Conservation (phyloP, 129 eudicot species). For the Flaveria trinervia region DNA sequence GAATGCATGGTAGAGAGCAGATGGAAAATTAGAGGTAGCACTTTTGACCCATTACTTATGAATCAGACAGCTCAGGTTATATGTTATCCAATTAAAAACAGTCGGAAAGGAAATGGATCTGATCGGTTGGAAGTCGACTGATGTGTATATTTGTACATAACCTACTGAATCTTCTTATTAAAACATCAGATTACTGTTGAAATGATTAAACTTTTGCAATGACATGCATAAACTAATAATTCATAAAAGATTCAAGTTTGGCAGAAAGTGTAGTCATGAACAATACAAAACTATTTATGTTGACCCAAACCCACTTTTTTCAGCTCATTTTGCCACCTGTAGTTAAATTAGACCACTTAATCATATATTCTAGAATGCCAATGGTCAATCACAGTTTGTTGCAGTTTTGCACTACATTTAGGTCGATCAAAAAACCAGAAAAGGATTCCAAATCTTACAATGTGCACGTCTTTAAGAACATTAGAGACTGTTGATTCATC, state of each 20-base stretch:
- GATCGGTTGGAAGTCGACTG: neutral
- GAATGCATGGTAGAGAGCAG: neutral
- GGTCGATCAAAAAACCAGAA: neutral
- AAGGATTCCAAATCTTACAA: conserved; percentile 42
- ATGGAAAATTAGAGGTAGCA: neutral
- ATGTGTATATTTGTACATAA: neutral
- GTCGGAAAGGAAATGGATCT: neutral
- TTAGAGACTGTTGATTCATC: conserved; percentile 28
- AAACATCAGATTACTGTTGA: neutral
- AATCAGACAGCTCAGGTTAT: too few species aligned
- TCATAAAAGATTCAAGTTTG: neutral
- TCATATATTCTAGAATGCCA: conserved; percentile 10
- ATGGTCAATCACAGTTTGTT: conserved; percentile 1
- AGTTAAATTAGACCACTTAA: conserved; percentile 19
- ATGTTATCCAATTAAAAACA: neutral
- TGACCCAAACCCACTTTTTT: neutral
- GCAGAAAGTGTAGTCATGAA: neutral
- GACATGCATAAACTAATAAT: neutral
- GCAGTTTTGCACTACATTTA: conserved; percentile 4
- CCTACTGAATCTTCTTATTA: neutral
- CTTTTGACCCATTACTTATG: conserved; percentile 12
- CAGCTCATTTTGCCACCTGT: neutral
- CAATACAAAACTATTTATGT: neutral
- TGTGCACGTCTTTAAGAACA: conserved; percentile 57
- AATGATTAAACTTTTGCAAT: neutral